Evolutionary conservation across 805 yeast genomes (phyloP), one percentile per base, ranked within the genome.

Genomic region (Candida suzukii): DNA sequence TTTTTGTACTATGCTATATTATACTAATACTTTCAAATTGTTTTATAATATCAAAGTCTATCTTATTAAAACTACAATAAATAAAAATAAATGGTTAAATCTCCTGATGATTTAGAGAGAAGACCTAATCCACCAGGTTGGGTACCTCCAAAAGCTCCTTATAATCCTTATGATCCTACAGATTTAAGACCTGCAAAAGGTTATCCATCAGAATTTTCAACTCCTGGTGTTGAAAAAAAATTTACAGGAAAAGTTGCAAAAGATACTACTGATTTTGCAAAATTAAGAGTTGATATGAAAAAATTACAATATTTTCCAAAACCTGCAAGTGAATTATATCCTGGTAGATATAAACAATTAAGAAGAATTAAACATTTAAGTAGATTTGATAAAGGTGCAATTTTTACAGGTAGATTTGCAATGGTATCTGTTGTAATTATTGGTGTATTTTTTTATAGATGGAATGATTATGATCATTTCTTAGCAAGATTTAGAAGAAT

Each of bases 401-500:
- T 74, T 42, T 60, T 74, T 57, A 71, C 81, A 20, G 80, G 82
- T 0, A 68, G 71, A 31, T 53, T 73, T 9, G 50, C 77, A 26
- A 73, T 76, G 8, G 64, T 68, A 26, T 68, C 74, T 0, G 59
- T 82, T 8, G 60, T 75, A 21, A 56, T 74, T 1, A 82, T 80
- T 51, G 78, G 79, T 19, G 73, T 83, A 2, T 87, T 87, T 57
- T 80, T 85, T 62, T 75, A 80, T 57, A 67, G 88, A 40, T 86
- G 95, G 95, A 85, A 87, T 54, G 93, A 86, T 44, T 74, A 75
- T 47, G 91, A 86, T 43, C 80, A 86, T 52, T 78, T 83, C 8
- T 78, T 86, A 61, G 73, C 87, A 12, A 77, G 73, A 32, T 77
- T 83, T 38, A 78, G 85, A 58, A 61, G 91, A 38, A 57, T 68